Evolutionary conservation across 331 rosid species (phyloP).

Genomic region (Acacia concinna): DNA sequence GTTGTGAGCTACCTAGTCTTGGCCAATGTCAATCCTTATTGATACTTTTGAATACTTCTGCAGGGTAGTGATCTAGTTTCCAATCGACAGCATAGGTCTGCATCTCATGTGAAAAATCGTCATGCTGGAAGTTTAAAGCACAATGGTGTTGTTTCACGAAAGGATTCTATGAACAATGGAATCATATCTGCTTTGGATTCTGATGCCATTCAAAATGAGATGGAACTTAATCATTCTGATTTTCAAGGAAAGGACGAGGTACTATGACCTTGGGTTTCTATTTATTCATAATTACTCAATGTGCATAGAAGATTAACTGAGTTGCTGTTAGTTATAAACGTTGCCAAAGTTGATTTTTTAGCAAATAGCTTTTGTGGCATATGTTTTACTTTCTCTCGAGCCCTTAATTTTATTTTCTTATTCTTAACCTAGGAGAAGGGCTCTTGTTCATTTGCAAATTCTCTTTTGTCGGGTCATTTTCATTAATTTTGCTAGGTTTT

Average conservation of each 20-base stretch:
- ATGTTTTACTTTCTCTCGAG: conserved; percentile 10
- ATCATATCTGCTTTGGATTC: conserved; percentile 44
- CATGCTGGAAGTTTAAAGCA: conserved; percentile 42
- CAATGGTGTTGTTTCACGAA: conserved; percentile 46
- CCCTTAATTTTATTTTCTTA: background rate
- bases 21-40: conserved; percentile 13
- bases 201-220: conserved; percentile 43
- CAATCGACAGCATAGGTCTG: conserved; percentile 51
- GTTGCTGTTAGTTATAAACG: conserved; percentile 15
- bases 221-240: conserved; percentile 45
- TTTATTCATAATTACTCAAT: conserved; percentile 12
- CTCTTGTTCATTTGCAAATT: background rate
- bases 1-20: conserved; percentile 10
- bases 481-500: background rate
- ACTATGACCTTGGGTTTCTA: conserved; percentile 44
- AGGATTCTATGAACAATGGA: conserved; percentile 60
- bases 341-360: conserved; percentile 18
- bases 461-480: background rate
- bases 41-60: conserved; percentile 26
- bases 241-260: conserved; percentile 61
- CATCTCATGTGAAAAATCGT: conserved; percentile 57
- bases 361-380: background rate
- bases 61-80: conserved; percentile 72
- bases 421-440: background rate
- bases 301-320: conserved; percentile 22